Evolutionary conservation across 306 rosid species (phyloP).

Genomic region (Prosopis cineraria): DNA sequence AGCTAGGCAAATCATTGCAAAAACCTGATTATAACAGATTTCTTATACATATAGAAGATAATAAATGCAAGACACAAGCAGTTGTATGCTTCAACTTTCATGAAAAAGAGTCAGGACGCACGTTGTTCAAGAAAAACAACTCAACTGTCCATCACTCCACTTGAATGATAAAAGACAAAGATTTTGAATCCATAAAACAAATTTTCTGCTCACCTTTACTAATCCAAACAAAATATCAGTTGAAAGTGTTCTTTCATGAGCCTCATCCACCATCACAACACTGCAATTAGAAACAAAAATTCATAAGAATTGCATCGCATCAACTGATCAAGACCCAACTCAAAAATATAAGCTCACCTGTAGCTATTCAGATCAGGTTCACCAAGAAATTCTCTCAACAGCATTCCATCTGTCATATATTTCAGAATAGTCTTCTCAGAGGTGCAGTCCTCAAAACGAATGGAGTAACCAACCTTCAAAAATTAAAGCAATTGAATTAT

Average conservation of each 20-base stretch:
- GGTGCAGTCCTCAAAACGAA: constrained; percentile 97
- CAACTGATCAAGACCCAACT: constrained; percentile 32
- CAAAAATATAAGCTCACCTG: constrained; percentile 57
- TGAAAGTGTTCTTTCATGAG: constrained; percentile 98
- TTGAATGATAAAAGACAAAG: constrained; percentile 8
- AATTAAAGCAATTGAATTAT: constrained; percentile 20
- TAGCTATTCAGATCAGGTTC: constrained; percentile 93
- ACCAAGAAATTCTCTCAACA: constrained; percentile 90
- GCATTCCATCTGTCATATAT: constrained; percentile 99
- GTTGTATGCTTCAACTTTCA: constrained; percentile 5
- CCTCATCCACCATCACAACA: constrained; percentile 99
- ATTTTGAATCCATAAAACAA: not conserved
- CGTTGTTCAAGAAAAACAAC: constrained; percentile 26
- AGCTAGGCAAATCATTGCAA: constrained; percentile 15
- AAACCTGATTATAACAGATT: not conserved
- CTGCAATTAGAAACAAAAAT: constrained; percentile 48
- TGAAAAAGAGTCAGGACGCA: constrained; percentile 27
- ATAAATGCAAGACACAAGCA: not conserved
- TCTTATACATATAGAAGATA: not conserved
- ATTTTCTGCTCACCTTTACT: constrained; percentile 70
- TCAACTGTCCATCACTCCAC: not conserved
- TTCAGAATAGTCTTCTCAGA: constrained; percentile 91
- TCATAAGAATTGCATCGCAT: constrained; percentile 29
- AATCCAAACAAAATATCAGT: constrained; percentile 94
- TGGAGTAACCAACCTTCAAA: constrained; percentile 93